Evolutionary conservation across 768 basidiomycete genomes (phyloP), one percentile per base, ranked within the genome.

Genomic region (Tulasnella sp.): DNA sequence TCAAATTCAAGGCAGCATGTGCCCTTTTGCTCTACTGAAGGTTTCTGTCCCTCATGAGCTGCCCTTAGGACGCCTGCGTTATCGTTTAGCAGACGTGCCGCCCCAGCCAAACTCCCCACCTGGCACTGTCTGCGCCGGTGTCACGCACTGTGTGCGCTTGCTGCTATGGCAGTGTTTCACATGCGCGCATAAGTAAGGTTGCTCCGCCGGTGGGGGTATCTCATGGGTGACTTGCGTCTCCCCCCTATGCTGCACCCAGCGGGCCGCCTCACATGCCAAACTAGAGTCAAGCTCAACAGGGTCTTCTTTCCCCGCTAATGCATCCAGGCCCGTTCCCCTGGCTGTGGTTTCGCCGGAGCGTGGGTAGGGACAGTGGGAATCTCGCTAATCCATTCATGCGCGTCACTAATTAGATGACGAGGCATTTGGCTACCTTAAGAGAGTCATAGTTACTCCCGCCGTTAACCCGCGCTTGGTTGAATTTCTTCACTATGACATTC

Each of bases 271-370:
- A 91, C 90, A 90, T 91, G 90, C 89, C 90, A 91, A 89, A 91
- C 90, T 91, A 91, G 90, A 91, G 90, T 91, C 90, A 91, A 90
- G 90, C 90, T 90, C 90, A 90, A 90, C 90, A 91, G 90, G 90
- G 89, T 91, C 90, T 90, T 90, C 90, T 90, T 91, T 90, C 89
- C 90, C 90, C 87, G 87, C 88, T 88, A 85, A 86, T 84, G 40
- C 39, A 42, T 42, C 73, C 73, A 74, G 46, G 73, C 73, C 73
- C 73, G 73, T 74, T 74, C 73, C 73, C 73, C 46, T 74, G 73
- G 73, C 73, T 74, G 73, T 74, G 73, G 73, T 74, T 74, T 74
- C 73, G 44, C 73, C 44, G 46, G 73, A 74, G 32, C 26, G 73
- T 74, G 46, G 73, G 46, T 74, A 74, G 73, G 73, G 73, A 74